Percentiles rank a stretch among this genome's conserved stretches.
These are phyloP conservation scores for Helicocarpus griseus DNA, from an alignment of 2,329 filamentous ascomycete genomes.

Conservation along the genomic window DNA sequence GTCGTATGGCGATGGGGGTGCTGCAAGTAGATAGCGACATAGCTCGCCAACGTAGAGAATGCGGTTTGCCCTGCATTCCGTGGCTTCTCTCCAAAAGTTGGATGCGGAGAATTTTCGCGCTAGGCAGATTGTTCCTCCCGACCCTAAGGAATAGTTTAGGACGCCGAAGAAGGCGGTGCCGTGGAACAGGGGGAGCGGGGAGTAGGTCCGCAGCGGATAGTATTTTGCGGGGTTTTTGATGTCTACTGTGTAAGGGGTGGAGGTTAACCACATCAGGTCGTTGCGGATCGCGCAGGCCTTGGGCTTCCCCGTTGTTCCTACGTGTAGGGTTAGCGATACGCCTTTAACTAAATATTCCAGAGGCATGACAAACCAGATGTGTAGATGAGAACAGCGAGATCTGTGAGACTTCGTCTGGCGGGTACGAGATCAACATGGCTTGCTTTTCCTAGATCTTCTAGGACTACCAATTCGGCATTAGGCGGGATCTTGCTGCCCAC, in stretches of 20 bases:
- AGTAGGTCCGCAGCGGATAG: conserved; percentile 38
- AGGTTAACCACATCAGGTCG: conserved; percentile 27
- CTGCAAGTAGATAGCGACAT: conserved; percentile 39
- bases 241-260: conserved; percentile 29
- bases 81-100: conserved; percentile 37
- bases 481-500: background rate
- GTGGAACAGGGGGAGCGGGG: conserved; percentile 40
- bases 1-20: conserved; percentile 37
- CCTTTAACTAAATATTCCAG: background rate
- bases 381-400: background rate
- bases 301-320: conserved; percentile 15
- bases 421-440: background rate
- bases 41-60: conserved; percentile 42
- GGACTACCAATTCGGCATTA: background rate
- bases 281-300: conserved; percentile 19
- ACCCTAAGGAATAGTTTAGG: conserved; percentile 32
- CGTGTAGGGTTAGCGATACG: background rate
- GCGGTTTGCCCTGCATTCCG: conserved; percentile 33
- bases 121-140: conserved; percentile 33
- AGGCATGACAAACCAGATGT: background rate
- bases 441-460: background rate
- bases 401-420: background rate
- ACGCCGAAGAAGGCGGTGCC: conserved; percentile 40
- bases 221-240: conserved; percentile 31
- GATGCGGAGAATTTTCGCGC: conserved; percentile 38